A percentile compares a stretch with the other conserved stretches of the same genome.
phyloP scores from a whole-genome alignment of 163 green algal genomes.

The Scenedesmus sp. region DNA sequence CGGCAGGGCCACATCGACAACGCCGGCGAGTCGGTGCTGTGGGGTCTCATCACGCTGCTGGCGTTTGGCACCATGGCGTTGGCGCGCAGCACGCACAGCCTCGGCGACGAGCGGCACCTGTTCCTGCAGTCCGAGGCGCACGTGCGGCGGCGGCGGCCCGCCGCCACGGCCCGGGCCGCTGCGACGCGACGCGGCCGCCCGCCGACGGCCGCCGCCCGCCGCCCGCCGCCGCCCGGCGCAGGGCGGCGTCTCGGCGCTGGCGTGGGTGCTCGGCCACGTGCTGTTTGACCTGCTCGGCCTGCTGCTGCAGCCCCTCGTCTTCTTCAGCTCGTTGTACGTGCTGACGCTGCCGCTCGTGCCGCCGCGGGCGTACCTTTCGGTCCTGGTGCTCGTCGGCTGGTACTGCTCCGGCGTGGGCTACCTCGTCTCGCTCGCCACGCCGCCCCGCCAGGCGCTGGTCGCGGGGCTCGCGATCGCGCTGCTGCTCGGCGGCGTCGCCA shows the following conservation, averaged over 20 bases:
- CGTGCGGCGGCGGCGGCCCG: constrained; percentile 2
- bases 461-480: constrained; percentile 5
- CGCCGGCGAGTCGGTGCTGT: neutral
- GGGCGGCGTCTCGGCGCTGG: constrained; percentile 9
- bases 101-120: constrained; percentile 18
- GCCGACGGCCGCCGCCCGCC: no score
- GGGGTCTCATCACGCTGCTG: constrained; percentile 39
- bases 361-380: constrained; percentile 7
- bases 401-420: constrained; percentile 39
- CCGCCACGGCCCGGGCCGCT: no score
- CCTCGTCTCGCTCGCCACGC: constrained; percentile 20
- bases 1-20: neutral
- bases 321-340: constrained; percentile 38
- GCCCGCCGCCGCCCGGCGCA: neutral
- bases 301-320: constrained; percentile 10
- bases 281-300: constrained; percentile 28
- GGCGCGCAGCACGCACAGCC: neutral
- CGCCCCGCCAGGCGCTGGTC: neutral
- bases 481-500: constrained; percentile 35
- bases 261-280: constrained; percentile 40
- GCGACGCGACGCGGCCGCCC: no score
- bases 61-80: constrained; percentile 23
- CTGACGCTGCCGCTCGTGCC: constrained; percentile 16
- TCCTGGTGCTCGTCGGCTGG: constrained; percentile 23
- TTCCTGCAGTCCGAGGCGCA: constrained; percentile 32